Conservation (phyloP, 2,329 filamentous ascomycete species). For the Cladosporium sphaerospermum region DNA sequence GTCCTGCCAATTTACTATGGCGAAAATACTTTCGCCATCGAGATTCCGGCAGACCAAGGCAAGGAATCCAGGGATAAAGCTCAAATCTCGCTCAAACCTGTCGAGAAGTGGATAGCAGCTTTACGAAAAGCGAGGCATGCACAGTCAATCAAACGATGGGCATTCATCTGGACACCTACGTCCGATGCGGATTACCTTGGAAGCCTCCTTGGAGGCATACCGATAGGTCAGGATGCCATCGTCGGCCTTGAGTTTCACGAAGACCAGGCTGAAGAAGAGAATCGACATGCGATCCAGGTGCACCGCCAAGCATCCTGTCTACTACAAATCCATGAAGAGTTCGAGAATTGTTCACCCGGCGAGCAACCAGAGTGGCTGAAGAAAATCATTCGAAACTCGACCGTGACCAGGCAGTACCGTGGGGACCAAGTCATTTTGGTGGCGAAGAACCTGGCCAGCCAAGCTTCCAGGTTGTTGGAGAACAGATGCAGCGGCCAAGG, state of each 20-base stretch:
- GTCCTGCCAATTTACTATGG: constrained; percentile 23
- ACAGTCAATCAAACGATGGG: constrained; percentile 10
- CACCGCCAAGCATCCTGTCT: background rate
- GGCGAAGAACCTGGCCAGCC: too few relatives aligned
- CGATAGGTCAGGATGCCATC: background rate
- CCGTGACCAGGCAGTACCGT: too few relatives aligned
- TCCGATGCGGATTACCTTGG: background rate
- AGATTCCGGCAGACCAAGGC: constrained; percentile 2
- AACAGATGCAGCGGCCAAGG: too few relatives aligned
- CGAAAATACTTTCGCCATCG: constrained; percentile 21
- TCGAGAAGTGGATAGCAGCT: constrained; percentile 16
- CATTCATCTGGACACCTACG: constrained; percentile 5
- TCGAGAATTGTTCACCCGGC: too few relatives aligned
- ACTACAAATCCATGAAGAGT: background rate
- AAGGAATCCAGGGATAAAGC: background rate
- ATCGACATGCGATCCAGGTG: background rate
- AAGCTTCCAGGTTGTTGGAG: too few relatives aligned
- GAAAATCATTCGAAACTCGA: too few relatives aligned
- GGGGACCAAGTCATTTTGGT: too few relatives aligned
- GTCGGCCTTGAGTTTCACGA: background rate
- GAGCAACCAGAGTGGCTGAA: too few relatives aligned
- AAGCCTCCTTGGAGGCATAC: background rate
- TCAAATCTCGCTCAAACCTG: background rate
- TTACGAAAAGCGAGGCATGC: background rate
- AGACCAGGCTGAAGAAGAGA: background rate